Conservation (phyloP, 2,329 filamentous ascomycete genomes). For the Truncatella angustata region DNA sequence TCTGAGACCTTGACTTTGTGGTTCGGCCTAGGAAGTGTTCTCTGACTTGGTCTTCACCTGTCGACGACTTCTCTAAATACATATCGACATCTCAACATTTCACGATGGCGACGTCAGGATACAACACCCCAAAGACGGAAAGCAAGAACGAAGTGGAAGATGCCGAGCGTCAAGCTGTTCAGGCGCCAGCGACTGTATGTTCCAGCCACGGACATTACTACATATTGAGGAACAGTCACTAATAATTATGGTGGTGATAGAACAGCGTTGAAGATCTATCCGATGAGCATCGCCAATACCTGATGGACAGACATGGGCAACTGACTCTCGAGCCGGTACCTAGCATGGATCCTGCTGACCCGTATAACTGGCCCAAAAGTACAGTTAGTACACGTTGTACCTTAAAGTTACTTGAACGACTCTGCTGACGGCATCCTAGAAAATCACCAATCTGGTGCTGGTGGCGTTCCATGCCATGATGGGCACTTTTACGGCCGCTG, state of each 20-base stretch:
- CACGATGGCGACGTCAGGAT: background rate
- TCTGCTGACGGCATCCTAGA: slow-evolving; percentile 31
- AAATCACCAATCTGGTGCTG: slow-evolving; percentile 48
- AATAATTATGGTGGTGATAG: background rate
- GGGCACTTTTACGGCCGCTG: slow-evolving; percentile 52
- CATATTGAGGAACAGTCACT: background rate
- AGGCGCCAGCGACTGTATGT: slow-evolving; percentile 3
- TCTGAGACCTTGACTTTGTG: background rate
- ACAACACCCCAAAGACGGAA: background rate
- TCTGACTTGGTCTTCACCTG: background rate
- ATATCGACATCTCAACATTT: background rate
- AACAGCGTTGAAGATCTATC: slow-evolving; percentile 27
- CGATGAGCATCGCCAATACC: slow-evolving; percentile 45
- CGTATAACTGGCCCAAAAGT: slow-evolving; percentile 54
- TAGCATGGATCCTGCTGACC: slow-evolving; percentile 46
- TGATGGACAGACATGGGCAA: slow-evolving; percentile 51
- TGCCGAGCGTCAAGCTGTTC: background rate
- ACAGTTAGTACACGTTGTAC: slow-evolving; percentile 35
- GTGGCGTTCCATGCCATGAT: slow-evolving; percentile 58
- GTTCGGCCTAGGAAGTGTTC: background rate
- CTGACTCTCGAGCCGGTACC: slow-evolving; percentile 53
- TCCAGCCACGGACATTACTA: too few relatives aligned
- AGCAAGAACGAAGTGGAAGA: background rate
- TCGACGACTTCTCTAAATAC: background rate
- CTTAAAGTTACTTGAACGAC: background rate